These are phyloP conservation scores for Solanum commersonii DNA, from an alignment of 257 asterid species.

Conservation along the genomic window DNA sequence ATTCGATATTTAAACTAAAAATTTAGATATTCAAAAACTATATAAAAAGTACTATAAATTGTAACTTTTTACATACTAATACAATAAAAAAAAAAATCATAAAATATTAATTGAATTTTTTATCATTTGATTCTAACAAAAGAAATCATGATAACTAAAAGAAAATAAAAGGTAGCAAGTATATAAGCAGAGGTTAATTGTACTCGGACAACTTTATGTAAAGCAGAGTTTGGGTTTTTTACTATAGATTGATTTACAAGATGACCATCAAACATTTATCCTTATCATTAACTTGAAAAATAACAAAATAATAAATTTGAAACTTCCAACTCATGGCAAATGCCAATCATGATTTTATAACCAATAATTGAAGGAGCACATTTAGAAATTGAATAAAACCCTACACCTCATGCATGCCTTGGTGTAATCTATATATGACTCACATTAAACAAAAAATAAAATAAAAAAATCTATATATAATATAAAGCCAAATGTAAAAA, in stretches of 20 bases:
- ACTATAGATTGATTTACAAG: background rate
- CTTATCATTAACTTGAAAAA: background rate
- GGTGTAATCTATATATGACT: background rate
- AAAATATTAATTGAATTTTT: no score
- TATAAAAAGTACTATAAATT: no score
- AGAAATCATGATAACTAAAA: background rate
- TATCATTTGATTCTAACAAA: no score
- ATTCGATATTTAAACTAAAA: no score
- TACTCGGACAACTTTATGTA: no score
- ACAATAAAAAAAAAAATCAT: rapidly evolving
- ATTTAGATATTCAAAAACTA: background rate
- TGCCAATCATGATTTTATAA: background rate
- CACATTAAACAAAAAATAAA: background rate
- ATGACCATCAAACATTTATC: background rate
- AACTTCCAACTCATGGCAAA: background rate
- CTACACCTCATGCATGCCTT: background rate
- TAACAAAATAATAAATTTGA: background rate
- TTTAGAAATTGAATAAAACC: background rate
- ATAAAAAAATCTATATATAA: no score
- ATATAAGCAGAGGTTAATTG: background rate
- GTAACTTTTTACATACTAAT: no score
- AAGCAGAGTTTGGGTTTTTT: no score
- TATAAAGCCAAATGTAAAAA: no score
- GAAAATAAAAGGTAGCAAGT: no score
- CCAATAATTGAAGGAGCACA: background rate